Base-by-base conservation (phyloP, 2,329 filamentous ascomycete genomes). In the Alternaria brassicicola region DNA sequence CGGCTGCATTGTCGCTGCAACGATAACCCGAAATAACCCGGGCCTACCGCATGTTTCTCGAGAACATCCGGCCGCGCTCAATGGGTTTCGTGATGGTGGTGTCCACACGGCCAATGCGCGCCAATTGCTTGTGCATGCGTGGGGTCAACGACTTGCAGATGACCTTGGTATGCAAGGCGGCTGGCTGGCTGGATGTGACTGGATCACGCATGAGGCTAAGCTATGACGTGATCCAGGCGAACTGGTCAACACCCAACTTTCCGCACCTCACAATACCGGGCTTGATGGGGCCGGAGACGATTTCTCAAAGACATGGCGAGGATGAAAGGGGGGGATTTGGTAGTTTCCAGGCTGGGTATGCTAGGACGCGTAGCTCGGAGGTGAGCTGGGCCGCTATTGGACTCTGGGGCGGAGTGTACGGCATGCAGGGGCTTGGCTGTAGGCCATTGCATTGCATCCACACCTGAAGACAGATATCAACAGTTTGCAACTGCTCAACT, bases 341-440 rank as follows among this genome's bases (percentile, higher is more conserved):
- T 23, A 23, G 36, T 39, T 19, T 21, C 36, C 19, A 39, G 36
- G 36, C 36, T 47, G 43, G 19, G 43, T 21, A 25, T 47, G 43
- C 43, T 47, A 23, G 25, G 51, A 49, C 60, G 60, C 57, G 60
- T 52, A 55, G 51, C 35, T 47, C 53, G 57, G 57, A 41, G 42
- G 47, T 55, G 31, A 48, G 41, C 38, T 43, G 17, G 46, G 41
- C 50, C 31, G 57, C 57, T 23, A 63, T 63, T 63, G 60, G 60
- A 31, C 50, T 42, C 46, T 51, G 47, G 42, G 49, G 53, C 52
- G 51, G 45, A 49, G 50, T 50, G 28, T 49, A 54, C 55, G 47
- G 59, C 51, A 55, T 50, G 36, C 57, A 62, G 56, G 57, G 55
- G 62, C 59, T 64, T 53, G 59, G 59, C 59, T 39, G 41, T 43